Conservation (phyloP, 2,329 filamentous ascomycete species). For the Juglanconis sp. region DNA sequence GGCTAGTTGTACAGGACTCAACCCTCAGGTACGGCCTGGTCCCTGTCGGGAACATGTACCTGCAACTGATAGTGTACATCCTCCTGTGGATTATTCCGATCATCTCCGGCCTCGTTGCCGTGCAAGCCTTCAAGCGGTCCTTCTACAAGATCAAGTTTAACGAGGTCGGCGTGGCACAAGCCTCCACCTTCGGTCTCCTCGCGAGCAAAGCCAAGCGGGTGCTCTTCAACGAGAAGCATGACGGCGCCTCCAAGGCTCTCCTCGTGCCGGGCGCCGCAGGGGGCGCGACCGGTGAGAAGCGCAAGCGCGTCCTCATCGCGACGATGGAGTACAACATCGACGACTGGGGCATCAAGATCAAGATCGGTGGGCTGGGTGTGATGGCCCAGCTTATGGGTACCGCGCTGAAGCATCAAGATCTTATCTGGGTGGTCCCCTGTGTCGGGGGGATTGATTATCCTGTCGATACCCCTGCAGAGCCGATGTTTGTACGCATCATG, state of each 20-base stretch:
- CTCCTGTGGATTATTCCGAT: slow-evolving; percentile 54
- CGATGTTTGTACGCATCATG: slow-evolving; percentile 61
- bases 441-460: slow-evolving; percentile 66
- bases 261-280: slow-evolving; percentile 8
- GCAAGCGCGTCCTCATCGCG: slow-evolving; percentile 23
- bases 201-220: slow-evolving; percentile 21
- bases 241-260: slow-evolving; percentile 43
- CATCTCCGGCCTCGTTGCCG: slow-evolving; percentile 43
- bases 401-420: slow-evolving; percentile 60
- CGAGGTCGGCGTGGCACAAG: slow-evolving; percentile 16
- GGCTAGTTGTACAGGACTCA: slow-evolving; percentile 52
- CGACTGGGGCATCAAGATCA: slow-evolving; percentile 68
- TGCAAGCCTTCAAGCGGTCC: slow-evolving; percentile 54
- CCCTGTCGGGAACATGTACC: slow-evolving; percentile 49
- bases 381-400: slow-evolving; percentile 70
- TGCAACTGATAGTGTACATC: slow-evolving; percentile 51
- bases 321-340: slow-evolving; percentile 64
- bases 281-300: slow-evolving; percentile 20
- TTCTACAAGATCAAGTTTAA: slow-evolving; percentile 53
- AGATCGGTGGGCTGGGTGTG: slow-evolving; percentile 67
- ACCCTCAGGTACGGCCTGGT: slow-evolving; percentile 48
- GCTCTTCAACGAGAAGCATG: slow-evolving; percentile 33
- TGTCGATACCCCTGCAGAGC: slow-evolving; percentile 53
- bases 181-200: slow-evolving; percentile 19
- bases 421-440: slow-evolving; percentile 62